Conservation (phyloP, 2,329 filamentous ascomycete species). For the Daldinia sp. region DNA sequence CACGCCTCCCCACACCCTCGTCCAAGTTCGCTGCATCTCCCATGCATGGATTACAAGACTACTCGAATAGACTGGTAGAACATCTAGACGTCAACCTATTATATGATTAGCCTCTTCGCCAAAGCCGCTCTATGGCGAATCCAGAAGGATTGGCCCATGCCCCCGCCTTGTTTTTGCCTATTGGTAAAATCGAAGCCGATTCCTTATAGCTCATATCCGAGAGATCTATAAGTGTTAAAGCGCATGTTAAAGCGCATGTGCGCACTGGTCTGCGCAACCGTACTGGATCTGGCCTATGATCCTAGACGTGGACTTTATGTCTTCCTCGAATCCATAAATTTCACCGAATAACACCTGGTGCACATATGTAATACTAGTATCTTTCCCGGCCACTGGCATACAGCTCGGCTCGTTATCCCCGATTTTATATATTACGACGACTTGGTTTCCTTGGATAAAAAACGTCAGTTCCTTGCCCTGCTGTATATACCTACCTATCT, state of each 20-base stretch:
- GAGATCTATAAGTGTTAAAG: background rate
- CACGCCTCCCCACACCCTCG: slow-evolving; percentile 30
- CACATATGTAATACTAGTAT: slow-evolving; percentile 17
- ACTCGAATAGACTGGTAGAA: too few relatives aligned
- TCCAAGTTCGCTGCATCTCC: background rate
- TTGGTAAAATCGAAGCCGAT: slow-evolving; percentile 1
- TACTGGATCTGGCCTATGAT: slow-evolving; percentile 3
- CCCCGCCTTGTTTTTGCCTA: slow-evolving; percentile 5
- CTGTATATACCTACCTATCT: background rate
- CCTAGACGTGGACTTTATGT: slow-evolving; percentile 10
- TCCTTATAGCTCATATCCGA: background rate
- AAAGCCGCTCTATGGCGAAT: slow-evolving; percentile 13
- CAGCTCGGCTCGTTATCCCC: background rate
- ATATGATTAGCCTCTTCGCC: slow-evolving; percentile 10
- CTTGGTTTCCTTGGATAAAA: background rate
- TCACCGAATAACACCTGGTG: slow-evolving; percentile 28
- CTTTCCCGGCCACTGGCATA: slow-evolving; percentile 6
- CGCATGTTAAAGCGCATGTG: background rate
- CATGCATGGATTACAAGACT: slow-evolving; percentile 12
- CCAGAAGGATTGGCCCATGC: slow-evolving; percentile 25
- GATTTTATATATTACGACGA: background rate
- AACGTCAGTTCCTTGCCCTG: background rate
- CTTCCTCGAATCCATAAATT: slow-evolving; percentile 13
- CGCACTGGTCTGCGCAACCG: background rate
- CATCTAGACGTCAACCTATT: slow-evolving; percentile 1